Percentiles rank a stretch among this genome's conserved stretches.
Evolutionary conservation across 352 stramenopile genomes (phyloP).

Genomic region (Pythium pectinolyticum): DNA sequence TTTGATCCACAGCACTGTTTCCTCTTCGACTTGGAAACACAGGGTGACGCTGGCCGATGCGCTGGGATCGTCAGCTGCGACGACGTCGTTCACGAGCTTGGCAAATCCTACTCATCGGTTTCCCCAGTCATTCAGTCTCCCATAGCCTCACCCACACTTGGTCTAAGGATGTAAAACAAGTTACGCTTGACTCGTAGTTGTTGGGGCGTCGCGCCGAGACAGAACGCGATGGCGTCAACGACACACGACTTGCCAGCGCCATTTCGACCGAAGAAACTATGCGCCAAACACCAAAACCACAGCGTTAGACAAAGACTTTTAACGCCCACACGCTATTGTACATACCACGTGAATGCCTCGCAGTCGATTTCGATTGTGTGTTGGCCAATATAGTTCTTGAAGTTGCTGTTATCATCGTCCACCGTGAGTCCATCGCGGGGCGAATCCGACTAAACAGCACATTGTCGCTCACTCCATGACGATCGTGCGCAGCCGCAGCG

Average conservation of each 20-base stretch:
- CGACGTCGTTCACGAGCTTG: conserved; percentile 27
- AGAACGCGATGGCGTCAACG: conserved; percentile 33
- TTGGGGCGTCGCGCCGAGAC: conserved; percentile 20
- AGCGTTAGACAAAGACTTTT: neutral
- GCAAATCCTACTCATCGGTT: conserved; percentile 20
- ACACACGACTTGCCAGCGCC: conserved; percentile 31
- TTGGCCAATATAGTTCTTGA: conserved; percentile 34
- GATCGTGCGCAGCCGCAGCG: conserved; percentile 22
- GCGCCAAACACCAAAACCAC: neutral
- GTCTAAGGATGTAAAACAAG: neutral
- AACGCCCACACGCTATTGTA: neutral
- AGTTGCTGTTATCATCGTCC: conserved; percentile 23
- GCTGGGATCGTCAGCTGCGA: neutral
- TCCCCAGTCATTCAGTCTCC: neutral
- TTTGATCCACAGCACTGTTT: conserved; percentile 19
- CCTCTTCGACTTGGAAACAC: conserved; percentile 7
- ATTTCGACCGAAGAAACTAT: conserved; percentile 32
- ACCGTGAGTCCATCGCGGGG: conserved; percentile 13
- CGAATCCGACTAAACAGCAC: neutral
- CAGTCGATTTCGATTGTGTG: conserved; percentile 22
- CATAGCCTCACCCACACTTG: neutral
- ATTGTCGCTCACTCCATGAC: conserved; percentile 29
- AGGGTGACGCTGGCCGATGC: conserved; percentile 19
- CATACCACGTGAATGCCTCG: conserved; percentile 26
- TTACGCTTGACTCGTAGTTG: conserved; percentile 31